A percentile compares a stretch with the other conserved stretches of the same genome.
Conservation (phyloP, 495 filamentous ascomycete genomes). For the Margaritispora aquatica region DNA sequence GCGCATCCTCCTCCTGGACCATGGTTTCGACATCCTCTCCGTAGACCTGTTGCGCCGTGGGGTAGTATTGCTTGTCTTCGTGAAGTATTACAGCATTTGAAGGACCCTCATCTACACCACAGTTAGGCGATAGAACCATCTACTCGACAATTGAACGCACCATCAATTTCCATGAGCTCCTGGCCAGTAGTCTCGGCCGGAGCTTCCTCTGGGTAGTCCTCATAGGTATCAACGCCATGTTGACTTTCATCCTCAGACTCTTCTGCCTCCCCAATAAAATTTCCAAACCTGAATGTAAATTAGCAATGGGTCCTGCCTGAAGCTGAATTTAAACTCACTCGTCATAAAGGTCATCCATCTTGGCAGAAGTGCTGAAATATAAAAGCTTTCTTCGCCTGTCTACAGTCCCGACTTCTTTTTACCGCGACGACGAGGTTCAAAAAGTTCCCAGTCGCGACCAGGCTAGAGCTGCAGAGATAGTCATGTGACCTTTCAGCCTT, state of each 20-base stretch:
- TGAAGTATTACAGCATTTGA: constrained; percentile 95
- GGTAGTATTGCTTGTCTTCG: constrained; percentile 99
- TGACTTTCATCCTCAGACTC: constrained; percentile 77
- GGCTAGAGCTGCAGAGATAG: constrained; percentile 2
- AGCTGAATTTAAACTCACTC: no score
- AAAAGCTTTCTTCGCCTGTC: constrained; percentile 12
- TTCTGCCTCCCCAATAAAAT: constrained; percentile 88
- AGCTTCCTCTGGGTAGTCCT: constrained; percentile 58
- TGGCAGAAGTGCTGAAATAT: constrained; percentile 14
- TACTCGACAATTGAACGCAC: constrained; percentile 32
- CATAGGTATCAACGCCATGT: constrained; percentile 66
- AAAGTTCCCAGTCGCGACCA: not conserved
- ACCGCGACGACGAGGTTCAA: constrained; percentile 10
- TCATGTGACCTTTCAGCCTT: constrained; percentile 20
- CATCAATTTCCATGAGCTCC: constrained; percentile 92
- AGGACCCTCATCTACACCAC: constrained; percentile 62
- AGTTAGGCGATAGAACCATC: constrained; percentile 12
- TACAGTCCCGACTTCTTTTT: no score
- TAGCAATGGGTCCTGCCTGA: constrained; percentile 9
- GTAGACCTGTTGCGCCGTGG: constrained; percentile 91
- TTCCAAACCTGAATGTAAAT: constrained; percentile 72
- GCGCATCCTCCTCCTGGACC: constrained; percentile 96
- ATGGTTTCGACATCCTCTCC: constrained; percentile 89
- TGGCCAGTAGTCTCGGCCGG: constrained; percentile 59
- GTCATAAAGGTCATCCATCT: constrained; percentile 81